Percentiles rank a stretch among this genome's conserved stretches.
phyloP scores from a whole-genome alignment of 2,329 filamentous ascomycete species.

The Talaromyces albobiverticillius region DNA sequence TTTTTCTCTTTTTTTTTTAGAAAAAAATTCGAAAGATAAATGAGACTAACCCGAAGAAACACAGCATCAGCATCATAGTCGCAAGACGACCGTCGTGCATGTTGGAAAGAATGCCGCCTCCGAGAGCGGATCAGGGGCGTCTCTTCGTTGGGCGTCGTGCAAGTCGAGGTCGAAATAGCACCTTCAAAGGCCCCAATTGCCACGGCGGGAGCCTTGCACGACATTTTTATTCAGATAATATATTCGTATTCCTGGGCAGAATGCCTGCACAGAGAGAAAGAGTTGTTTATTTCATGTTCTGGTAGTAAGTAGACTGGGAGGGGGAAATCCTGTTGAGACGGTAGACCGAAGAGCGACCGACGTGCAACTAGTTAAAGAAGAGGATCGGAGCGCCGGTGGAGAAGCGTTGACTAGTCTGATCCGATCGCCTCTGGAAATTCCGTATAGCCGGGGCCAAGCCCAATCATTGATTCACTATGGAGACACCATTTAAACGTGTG shows the following conservation, averaged over 20 bases:
- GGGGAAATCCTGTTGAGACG: no score
- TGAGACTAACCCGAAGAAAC: constrained; percentile 37
- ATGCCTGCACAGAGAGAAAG: neutral
- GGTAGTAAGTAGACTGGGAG: no score
- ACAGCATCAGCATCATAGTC: constrained; percentile 46
- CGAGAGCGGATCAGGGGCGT: constrained; percentile 37
- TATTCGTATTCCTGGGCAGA: neutral
- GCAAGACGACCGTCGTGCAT: constrained; percentile 39
- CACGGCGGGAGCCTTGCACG: constrained; percentile 39
- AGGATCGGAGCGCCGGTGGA: neutral
- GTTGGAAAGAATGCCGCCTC: constrained; percentile 46
- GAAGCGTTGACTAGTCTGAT: neutral
- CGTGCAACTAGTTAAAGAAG: no score
- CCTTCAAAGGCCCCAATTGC: constrained; percentile 37
- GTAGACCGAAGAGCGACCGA: no score
- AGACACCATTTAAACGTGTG: no score
- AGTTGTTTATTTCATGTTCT: neutral
- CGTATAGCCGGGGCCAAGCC: no score
- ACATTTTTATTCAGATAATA: constrained; percentile 24
- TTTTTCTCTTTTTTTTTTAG: neutral
- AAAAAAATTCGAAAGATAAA: neutral
- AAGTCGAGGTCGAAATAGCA: constrained; percentile 21
- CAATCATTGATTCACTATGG: no score
- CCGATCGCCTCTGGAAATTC: no score
- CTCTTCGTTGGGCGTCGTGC: constrained; percentile 30